Evolutionary conservation across 139 green algal genomes (phyloP), one percentile per base, ranked within the genome.

Genomic region (Chlamydomonas eustigma): DNA sequence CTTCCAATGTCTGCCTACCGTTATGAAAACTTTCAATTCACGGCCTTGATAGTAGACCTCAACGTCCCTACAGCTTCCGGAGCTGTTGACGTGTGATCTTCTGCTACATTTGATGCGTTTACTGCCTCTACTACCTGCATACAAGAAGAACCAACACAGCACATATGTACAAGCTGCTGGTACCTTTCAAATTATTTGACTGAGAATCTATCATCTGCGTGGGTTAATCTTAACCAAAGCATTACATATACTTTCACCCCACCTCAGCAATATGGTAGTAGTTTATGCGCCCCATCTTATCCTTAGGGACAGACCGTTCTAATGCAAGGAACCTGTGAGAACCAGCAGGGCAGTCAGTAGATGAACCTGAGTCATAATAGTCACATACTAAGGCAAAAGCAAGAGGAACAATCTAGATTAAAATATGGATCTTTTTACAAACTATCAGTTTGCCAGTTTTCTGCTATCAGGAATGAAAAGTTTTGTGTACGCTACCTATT

Each of bases 301-400:
- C 80, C 76, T 85, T 85, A 2, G 72, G 78, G 8, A 85, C 64
- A 28, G 80, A 71, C 1, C 80, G 72, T 76, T 85, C 80, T 39
- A 85, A 51, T 6, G 80, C 76, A 39, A 85, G 76, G 66, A 74
- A 81, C 70, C 80, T 65, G 0, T 66, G n/a, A n/a, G n/a, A n/a
- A n/a, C n/a, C n/a, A n/a, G n/a, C n/a, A n/a, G n/a, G n/a, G n/a
- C n/a, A n/a, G n/a, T n/a, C n/a, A n/a, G n/a, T n/a, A n/a, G n/a
- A n/a, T n/a, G n/a, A n/a, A n/a, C n/a, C n/a, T n/a, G n/a, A n/a
- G n/a, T n/a, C n/a, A n/a, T n/a, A n/a, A n/a, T n/a, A n/a, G n/a
- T n/a, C n/a, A n/a, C n/a, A n/a, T n/a, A n/a, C n/a, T n/a, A n/a
- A n/a, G n/a, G n/a, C n/a, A n/a, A n/a, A n/a, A n/a, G n/a, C n/a